phyloP scores from a whole-genome alignment of 139 green algal genomes.

The Yamagishiella unicocca region DNA sequence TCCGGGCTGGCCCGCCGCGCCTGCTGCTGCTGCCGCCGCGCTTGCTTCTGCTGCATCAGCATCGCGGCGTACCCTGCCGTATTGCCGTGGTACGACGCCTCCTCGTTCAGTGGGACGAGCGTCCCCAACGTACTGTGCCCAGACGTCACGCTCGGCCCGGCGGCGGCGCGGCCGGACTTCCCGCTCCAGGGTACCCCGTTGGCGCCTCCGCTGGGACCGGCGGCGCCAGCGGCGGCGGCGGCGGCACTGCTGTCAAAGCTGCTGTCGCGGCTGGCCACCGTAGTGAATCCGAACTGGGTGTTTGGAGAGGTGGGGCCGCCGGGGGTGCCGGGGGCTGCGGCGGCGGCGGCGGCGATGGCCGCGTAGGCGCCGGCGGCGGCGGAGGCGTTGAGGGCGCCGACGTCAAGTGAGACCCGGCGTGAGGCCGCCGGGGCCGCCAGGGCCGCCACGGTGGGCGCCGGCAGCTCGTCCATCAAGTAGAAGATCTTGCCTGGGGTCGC shows the following conservation, averaged over 20 bases:
- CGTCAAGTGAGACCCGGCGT: background rate
- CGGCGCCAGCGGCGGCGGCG: background rate
- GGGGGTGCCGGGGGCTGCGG: background rate
- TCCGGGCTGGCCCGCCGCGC: background rate
- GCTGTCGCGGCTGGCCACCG: background rate
- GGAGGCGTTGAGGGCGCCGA: background rate
- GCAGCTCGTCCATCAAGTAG: constrained; percentile 47
- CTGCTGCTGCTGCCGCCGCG: background rate
- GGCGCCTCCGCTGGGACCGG: background rate
- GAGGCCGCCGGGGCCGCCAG: background rate
- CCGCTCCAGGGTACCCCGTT: background rate
- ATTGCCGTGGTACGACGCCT: constrained; percentile 45
- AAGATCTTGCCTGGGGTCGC: constrained; percentile 41
- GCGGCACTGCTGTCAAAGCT: background rate
- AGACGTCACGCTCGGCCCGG: no score
- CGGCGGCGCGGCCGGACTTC: background rate
- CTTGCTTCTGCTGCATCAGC: constrained; percentile 20
- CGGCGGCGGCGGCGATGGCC: background rate
- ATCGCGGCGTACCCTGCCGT: constrained; percentile 27
- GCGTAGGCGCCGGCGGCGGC: background rate
- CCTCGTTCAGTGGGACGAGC: constrained; percentile 36
- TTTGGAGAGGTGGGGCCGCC: background rate
- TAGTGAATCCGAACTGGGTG: background rate
- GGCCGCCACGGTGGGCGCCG: background rate
- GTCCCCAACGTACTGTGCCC: background rate